A percentile compares a stretch with the other conserved stretches of the same genome.
phyloP scores from a whole-genome alignment of 2,329 filamentous ascomycete genomes.

The Elsinoe batatas region DNA sequence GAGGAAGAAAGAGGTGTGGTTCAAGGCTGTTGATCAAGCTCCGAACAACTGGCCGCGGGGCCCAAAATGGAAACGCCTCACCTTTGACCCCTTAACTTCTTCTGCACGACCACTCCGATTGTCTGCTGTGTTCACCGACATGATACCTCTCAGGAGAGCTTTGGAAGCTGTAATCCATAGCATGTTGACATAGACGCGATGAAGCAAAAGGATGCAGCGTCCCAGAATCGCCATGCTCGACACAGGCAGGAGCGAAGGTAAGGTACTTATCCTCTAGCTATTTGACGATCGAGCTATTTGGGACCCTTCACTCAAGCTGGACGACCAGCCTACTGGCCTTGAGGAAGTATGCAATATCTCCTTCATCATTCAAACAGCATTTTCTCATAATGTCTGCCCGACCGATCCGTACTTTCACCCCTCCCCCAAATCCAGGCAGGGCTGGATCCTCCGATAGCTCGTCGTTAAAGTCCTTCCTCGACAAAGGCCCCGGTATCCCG shows the following conservation, averaged over 20 bases:
- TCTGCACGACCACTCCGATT: neutral
- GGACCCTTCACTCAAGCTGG: neutral
- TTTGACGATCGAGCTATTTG: too few relatives aligned
- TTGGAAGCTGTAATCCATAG: neutral
- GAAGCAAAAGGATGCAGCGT: too few relatives aligned
- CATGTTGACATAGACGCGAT: neutral
- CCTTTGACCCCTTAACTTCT: neutral
- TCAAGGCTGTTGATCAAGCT: neutral
- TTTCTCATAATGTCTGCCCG: neutral
- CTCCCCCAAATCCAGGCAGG: neutral
- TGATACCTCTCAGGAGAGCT: neutral
- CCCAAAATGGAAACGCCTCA: neutral
- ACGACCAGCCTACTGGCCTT: neutral
- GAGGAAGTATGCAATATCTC: neutral
- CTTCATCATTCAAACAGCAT: neutral
- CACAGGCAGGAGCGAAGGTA: neutral
- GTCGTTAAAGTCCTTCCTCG: neutral
- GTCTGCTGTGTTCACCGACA: neutral
- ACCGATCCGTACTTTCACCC: neutral
- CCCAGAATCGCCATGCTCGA: too few relatives aligned
- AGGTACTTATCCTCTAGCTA: too few relatives aligned
- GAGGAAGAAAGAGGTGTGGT: neutral
- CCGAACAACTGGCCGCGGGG: constrained; percentile 9
- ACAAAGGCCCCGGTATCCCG: neutral
- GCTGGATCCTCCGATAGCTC: neutral